Percentiles rank a stretch among this genome's conserved stretches.
Conservation (phyloP, 129 eudicot genomes). For the Flaveria linearis region DNA sequence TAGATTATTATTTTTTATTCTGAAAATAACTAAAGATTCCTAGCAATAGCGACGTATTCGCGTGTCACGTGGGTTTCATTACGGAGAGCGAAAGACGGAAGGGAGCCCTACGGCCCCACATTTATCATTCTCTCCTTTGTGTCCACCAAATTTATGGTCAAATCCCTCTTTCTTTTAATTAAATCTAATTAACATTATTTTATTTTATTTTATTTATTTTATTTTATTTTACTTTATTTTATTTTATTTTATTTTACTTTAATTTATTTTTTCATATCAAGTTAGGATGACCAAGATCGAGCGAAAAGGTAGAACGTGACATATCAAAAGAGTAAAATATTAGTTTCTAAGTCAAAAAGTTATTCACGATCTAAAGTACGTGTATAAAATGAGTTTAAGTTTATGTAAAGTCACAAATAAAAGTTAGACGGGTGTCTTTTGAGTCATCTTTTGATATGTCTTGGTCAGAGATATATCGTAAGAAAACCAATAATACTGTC, state of each 20-base stretch:
- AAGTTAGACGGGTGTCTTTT: slow-evolving; percentile 23
- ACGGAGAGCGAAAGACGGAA: slow-evolving; percentile 41
- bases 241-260: background rate
- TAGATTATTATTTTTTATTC: background rate
- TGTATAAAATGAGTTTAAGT: background rate
- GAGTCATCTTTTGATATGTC: slow-evolving; percentile 22
- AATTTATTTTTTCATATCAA: background rate
- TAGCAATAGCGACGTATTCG: background rate
- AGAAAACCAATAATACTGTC: slow-evolving; percentile 5
- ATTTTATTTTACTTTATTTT: slow-evolving; percentile 4
- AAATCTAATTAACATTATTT: background rate
- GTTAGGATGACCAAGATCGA: background rate
- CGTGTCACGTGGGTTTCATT: slow-evolving; percentile 42
- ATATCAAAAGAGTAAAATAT: background rate
- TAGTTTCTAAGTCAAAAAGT: background rate
- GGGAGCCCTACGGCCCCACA: slow-evolving; percentile 38
- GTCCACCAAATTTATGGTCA: slow-evolving; percentile 24
- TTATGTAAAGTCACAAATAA: slow-evolving; percentile 16
- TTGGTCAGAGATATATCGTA: background rate
- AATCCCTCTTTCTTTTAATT: background rate
- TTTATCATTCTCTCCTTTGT: slow-evolving; percentile 6
- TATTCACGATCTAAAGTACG: background rate
- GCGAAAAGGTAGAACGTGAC: background rate
- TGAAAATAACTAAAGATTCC: background rate
- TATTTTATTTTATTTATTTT: background rate